Evolutionary conservation across 192 early-diverging fungal species (phyloP).

Genomic region (Umbelopsis vinacea): DNA sequence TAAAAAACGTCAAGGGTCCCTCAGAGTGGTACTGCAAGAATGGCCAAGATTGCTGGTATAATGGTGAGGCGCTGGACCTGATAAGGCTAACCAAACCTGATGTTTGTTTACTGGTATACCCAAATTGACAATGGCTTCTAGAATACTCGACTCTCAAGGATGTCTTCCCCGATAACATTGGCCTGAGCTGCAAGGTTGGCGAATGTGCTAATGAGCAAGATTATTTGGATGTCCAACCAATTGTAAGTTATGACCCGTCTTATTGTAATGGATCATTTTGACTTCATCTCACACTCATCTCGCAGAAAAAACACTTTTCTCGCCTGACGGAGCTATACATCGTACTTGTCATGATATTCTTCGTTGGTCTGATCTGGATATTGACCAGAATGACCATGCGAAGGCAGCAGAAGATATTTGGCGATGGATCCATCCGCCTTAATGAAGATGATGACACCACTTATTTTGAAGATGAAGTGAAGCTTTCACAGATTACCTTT

Average conservation of each 20-base stretch:
- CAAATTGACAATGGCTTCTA: not conserved
- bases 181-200: constrained; percentile 75
- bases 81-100: not conserved
- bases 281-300: not conserved
- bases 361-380: constrained; percentile 21
- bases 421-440: constrained; percentile 23
- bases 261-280: not conserved
- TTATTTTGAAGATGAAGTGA: not conserved
- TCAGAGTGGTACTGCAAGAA: constrained; percentile 42
- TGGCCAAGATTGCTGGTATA: constrained; percentile 44
- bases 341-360: constrained; percentile 20
- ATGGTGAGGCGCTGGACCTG: constrained; percentile 16
- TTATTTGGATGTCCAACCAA: constrained; percentile 36
- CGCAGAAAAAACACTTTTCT: constrained; percentile 32
- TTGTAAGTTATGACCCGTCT: constrained; percentile 13
- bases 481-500: constrained; percentile 25
- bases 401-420: constrained; percentile 33
- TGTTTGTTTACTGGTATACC: not conserved
- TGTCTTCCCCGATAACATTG: constrained; percentile 58
- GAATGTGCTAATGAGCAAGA: constrained; percentile 66
- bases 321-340: constrained; percentile 29
- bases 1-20: constrained; percentile 40
- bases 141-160: constrained; percentile 42
- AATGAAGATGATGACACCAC: constrained; percentile 16
- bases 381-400: constrained; percentile 23